Evolutionary conservation across 345 rosid genomes (phyloP).

Genomic region (Eucalyptus rudis): DNA sequence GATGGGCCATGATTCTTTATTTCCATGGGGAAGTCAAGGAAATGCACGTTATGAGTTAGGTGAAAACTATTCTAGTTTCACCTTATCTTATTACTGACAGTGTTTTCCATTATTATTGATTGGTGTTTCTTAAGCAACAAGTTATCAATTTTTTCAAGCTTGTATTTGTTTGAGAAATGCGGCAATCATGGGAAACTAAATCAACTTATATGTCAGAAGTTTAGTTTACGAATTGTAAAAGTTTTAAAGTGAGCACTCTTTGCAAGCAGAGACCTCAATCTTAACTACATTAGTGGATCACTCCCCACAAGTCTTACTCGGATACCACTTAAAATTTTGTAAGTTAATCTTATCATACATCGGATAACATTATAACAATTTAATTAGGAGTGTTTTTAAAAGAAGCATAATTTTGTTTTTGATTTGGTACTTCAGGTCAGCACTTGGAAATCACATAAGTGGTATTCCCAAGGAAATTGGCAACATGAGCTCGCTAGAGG

Average conservation of each 20-base stretch:
- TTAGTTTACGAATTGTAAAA: not conserved
- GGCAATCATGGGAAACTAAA: not conserved
- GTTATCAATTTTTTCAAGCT: not conserved
- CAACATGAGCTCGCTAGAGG: constrained; percentile 31
- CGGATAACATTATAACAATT: not conserved
- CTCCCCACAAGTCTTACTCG: constrained; percentile 41
- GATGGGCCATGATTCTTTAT: too few relatives aligned
- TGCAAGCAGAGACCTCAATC: constrained; percentile 47
- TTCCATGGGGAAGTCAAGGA: too few relatives aligned
- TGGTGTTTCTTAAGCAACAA: too few relatives aligned
- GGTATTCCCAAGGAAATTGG: constrained; percentile 63
- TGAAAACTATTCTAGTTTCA: too few relatives aligned
- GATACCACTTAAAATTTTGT: constrained; percentile 42
- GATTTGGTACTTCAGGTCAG: constrained; percentile 16
- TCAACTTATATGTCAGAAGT: not conserved
- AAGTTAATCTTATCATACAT: not conserved
- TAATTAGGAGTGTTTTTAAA: not conserved
- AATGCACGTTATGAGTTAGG: too few relatives aligned
- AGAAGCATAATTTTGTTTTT: not conserved
- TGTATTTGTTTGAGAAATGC: not conserved
- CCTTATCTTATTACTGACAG: too few relatives aligned
- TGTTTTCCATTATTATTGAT: too few relatives aligned
- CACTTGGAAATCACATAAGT: constrained; percentile 49
- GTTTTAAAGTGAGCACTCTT: not conserved
- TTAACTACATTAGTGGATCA: constrained; percentile 62